Evolutionary conservation across 805 yeast species (phyloP), one percentile per base, ranked within the genome.

Genomic region (Candida quercuum): DNA sequence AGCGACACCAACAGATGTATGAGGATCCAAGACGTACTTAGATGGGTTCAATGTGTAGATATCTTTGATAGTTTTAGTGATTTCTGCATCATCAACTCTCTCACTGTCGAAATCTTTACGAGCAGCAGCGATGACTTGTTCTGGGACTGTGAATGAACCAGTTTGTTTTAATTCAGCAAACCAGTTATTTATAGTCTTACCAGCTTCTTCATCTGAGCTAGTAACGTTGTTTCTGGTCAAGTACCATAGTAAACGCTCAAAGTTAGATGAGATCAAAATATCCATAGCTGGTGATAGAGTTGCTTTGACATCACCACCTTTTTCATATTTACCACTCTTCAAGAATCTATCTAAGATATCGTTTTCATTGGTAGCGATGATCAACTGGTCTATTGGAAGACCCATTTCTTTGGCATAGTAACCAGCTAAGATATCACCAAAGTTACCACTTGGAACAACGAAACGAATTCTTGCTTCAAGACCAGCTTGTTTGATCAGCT

Each of bases 221-320:
- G 82, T 77, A 29, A 72, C 69, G 39, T 82, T 72, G 52, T 84
- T 81, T 59, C 89, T 78, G 20, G 89, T 85, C 59, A 89, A 74
- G 58, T 86, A 88, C 99, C 99, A 93, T 49, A 93, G 70, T 59
- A 89, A 77, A 65, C 99, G 83, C 71, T 93, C 99, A 56, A 93
- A 93, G 64, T 93, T 93, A 20, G 96, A 85, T 14, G 97, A 87
- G 40, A 93, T 86, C 52, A 87, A 75, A 54, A 93, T 93, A 63
- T 93, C 99, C 99, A 93, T 93, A 32, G 99, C 99, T 46, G 99
- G 99, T 3, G 97, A 86, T 52, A 80, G 68, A 11, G 98, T 89
- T 24, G 91, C 88, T 57, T 83, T 86, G 33, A 87, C 98, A 39
- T 74, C 77, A 38, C 69, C 69, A 24, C 68, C 65, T 70, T 87